phyloP scores from a whole-genome alignment of 2,329 filamentous ascomycete genomes.

The Colletotrichum sp. region DNA sequence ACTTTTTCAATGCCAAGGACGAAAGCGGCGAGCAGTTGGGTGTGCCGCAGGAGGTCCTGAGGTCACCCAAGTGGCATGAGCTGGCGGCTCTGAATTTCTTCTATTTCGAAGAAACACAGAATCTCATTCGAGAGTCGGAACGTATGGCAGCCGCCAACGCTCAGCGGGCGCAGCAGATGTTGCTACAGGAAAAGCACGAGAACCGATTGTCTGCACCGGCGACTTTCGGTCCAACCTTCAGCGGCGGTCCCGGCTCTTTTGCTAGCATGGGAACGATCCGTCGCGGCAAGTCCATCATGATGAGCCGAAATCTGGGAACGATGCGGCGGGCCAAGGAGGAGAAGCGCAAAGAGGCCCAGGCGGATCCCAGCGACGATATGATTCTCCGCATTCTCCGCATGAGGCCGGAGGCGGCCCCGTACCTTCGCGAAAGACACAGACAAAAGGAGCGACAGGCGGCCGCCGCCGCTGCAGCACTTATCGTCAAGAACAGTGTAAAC shows the following conservation, averaged over 20 bases:
- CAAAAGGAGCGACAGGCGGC: slow-evolving; percentile 95
- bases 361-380: slow-evolving; percentile 97
- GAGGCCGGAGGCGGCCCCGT: slow-evolving; percentile 86
- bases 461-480: slow-evolving; percentile 88
- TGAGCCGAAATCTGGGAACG: slow-evolving; percentile 90
- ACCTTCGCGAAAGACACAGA: slow-evolving; percentile 87
- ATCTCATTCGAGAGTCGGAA: slow-evolving; percentile 92
- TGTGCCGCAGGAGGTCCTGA: slow-evolving; percentile 88
- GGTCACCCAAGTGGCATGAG: slow-evolving; percentile 98
- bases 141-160: slow-evolving; percentile 91
- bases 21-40: slow-evolving; percentile 85
- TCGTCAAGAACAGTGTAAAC: slow-evolving; percentile 87
- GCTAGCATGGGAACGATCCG: slow-evolving; percentile 74
- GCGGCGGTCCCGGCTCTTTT: slow-evolving; percentile 53
- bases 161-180: slow-evolving; percentile 74
- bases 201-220: slow-evolving; percentile 71
- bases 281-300: slow-evolving; percentile 83
- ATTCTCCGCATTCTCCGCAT: slow-evolving; percentile 94
- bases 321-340: slow-evolving; percentile 97
- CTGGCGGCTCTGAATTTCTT: slow-evolving; percentile 97
- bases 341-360: slow-evolving; percentile 93
- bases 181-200: slow-evolving; percentile 45
- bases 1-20: slow-evolving; percentile 94
- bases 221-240: slow-evolving; percentile 53
- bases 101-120: slow-evolving; percentile 93